Conservation (phyloP, 805 yeast species). For the Ogataea salicorniae region DNA sequence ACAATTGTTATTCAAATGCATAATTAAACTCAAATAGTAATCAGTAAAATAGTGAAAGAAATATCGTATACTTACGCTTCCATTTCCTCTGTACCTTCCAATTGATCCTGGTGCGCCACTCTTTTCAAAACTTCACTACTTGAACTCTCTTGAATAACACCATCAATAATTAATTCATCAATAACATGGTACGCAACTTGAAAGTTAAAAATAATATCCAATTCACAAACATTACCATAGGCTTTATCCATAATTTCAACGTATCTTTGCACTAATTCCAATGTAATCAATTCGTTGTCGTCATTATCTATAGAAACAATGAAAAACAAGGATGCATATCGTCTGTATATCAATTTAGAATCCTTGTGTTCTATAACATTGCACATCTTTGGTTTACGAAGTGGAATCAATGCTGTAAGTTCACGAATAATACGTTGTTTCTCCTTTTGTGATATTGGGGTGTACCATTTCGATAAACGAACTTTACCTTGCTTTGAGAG, state of each 20-base stretch:
- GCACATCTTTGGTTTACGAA: slow-evolving; percentile 92
- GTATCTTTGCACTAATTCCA: slow-evolving; percentile 85
- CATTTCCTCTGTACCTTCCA: slow-evolving; percentile 44
- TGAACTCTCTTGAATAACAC: slow-evolving; percentile 79
- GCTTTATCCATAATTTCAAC: slow-evolving; percentile 96
- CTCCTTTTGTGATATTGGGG: slow-evolving; percentile 76
- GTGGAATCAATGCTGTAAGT: slow-evolving; percentile 75
- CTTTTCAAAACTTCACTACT: slow-evolving; percentile 71
- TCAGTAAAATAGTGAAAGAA: background rate
- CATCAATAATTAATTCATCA: slow-evolving; percentile 87
- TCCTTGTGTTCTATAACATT: slow-evolving; percentile 85
- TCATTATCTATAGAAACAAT: slow-evolving; percentile 77
- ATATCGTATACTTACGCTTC: slow-evolving; percentile 13
- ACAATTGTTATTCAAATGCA: too few species aligned
- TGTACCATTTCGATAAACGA: slow-evolving; percentile 90
- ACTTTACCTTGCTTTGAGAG: slow-evolving; percentile 95
- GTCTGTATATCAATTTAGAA: slow-evolving; percentile 78
- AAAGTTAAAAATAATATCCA: slow-evolving; percentile 94
- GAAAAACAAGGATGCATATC: slow-evolving; percentile 92
- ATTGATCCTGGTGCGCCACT: slow-evolving; percentile 79
- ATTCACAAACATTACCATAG: slow-evolving; percentile 93
- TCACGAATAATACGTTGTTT: slow-evolving; percentile 81
- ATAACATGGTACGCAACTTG: slow-evolving; percentile 88
- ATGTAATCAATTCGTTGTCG: slow-evolving; percentile 80
- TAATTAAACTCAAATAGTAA: too few species aligned